phyloP scores from a whole-genome alignment of 495 filamentous ascomycete genomes.

The Aspergillus steynii region DNA sequence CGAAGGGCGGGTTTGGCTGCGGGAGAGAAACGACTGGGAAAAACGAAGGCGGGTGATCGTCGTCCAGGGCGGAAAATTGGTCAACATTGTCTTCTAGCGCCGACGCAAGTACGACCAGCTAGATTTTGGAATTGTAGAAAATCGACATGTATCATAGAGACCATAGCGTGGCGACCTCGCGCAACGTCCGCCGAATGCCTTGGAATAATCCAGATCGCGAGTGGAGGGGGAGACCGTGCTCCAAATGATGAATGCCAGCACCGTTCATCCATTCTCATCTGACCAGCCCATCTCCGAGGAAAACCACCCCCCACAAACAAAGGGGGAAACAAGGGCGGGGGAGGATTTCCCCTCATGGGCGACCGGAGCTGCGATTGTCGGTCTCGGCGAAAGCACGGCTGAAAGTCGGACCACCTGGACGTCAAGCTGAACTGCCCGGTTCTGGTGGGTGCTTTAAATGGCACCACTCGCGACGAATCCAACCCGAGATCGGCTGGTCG shows the following conservation, averaged over 20 bases:
- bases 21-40: conserved; percentile 49
- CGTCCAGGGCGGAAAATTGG: conserved; percentile 47
- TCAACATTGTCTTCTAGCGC: conserved; percentile 50
- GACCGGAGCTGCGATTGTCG: not conserved
- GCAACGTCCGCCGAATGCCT: too few relatives aligned
- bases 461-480: not conserved
- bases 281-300: not conserved
- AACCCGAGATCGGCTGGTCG: not conserved
- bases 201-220: too few relatives aligned
- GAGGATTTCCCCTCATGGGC: not conserved
- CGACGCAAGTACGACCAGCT: not conserved
- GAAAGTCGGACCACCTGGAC: not conserved
- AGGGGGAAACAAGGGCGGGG: not conserved
- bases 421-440: not conserved
- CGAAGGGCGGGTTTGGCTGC: conserved; percentile 48
- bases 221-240: not conserved
- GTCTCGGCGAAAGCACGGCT: conserved; percentile 2
- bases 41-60: conserved; percentile 47
- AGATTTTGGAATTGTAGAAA: conserved; percentile 11
- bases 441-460: not conserved
- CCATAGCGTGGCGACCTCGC: not conserved
- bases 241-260: not conserved
- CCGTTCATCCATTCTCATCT: not conserved
- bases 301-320: not conserved
- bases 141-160: conserved; percentile 14